Conservation (phyloP, 2,329 filamentous ascomycete genomes). For the Cladobotryum protrusum region DNA sequence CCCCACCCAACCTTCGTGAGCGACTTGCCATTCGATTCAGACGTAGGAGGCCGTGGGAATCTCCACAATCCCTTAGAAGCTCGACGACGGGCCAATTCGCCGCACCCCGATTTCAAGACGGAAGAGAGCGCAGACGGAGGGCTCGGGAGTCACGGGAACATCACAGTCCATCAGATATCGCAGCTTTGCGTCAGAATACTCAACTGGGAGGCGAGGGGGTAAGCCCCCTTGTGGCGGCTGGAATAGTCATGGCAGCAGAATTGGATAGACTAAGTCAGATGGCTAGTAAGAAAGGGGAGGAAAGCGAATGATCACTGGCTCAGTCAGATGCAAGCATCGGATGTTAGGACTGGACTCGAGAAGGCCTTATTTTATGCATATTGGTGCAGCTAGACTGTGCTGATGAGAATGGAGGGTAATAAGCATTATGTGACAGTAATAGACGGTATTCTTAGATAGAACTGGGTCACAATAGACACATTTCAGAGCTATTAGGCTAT, state of each 20-base stretch:
- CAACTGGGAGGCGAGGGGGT: slow-evolving; percentile 17
- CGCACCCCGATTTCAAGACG: slow-evolving; percentile 16
- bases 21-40: slow-evolving; percentile 20
- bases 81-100: slow-evolving; percentile 8
- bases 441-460: not conserved
- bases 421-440: not conserved
- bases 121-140: slow-evolving; percentile 24
- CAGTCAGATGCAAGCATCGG: not conserved
- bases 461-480: too few relatives aligned
- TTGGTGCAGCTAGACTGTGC: too few relatives aligned
- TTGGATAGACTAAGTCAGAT: slow-evolving; percentile 26
- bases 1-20: slow-evolving; percentile 18
- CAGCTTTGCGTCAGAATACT: slow-evolving; percentile 15
- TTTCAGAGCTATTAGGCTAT: too few relatives aligned
- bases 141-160: slow-evolving; percentile 24
- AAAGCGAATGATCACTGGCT: not conserved
- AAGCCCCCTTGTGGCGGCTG: slow-evolving; percentile 21
- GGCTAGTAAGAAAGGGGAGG: slow-evolving; percentile 14
- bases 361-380: too few relatives aligned
- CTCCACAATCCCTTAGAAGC: slow-evolving; percentile 15
- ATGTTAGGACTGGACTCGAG: too few relatives aligned
- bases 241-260: slow-evolving; percentile 24
- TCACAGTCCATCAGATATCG: slow-evolving; percentile 18
- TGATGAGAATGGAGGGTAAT: too few relatives aligned
- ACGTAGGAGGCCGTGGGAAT: slow-evolving; percentile 20